A percentile compares a stretch with the other conserved stretches of the same genome.
These are phyloP conservation scores for Mucor saturninus DNA, from an alignment of 371 early-diverging fungal species.

Conservation along the genomic window DNA sequence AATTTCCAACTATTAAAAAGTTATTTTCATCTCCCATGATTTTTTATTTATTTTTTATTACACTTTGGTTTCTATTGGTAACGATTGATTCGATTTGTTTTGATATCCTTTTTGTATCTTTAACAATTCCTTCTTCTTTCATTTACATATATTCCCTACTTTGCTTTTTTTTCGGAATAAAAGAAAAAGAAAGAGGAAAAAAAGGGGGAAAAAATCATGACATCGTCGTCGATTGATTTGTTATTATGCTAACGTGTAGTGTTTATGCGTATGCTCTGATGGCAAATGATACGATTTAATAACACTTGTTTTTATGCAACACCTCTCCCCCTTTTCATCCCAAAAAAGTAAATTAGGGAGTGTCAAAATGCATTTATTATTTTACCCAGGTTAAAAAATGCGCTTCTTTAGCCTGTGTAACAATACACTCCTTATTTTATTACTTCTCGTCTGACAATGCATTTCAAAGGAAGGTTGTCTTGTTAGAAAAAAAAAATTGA, in stretches of 20 bases:
- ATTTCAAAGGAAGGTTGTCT: too few species aligned
- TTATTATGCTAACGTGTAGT: neutral
- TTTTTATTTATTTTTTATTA: neutral
- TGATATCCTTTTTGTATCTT: conserved; percentile 9
- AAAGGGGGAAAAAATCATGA: neutral
- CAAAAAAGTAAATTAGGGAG: neutral
- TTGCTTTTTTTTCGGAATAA: neutral
- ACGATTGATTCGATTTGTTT: conserved; percentile 13
- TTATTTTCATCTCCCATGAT: neutral
- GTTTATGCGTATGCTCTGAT: neutral
- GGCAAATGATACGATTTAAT: neutral
- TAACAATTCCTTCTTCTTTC: conserved; percentile 11
- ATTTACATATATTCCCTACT: neutral
- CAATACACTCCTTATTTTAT: too few species aligned
- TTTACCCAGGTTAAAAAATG: too few species aligned
- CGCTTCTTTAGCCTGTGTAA: too few species aligned
- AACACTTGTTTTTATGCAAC: conserved; percentile 1
- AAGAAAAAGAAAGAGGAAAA: neutral
- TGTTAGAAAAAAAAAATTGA: too few species aligned
- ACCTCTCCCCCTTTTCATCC: neutral
- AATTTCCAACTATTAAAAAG: conserved; percentile 17
- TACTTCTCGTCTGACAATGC: too few species aligned
- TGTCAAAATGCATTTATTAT: neutral
- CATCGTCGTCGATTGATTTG: neutral
- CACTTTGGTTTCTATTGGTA: conserved; percentile 15